Base-by-base conservation (phyloP, 2,329 filamentous ascomycete genomes). In the Penicillium corylophilum region DNA sequence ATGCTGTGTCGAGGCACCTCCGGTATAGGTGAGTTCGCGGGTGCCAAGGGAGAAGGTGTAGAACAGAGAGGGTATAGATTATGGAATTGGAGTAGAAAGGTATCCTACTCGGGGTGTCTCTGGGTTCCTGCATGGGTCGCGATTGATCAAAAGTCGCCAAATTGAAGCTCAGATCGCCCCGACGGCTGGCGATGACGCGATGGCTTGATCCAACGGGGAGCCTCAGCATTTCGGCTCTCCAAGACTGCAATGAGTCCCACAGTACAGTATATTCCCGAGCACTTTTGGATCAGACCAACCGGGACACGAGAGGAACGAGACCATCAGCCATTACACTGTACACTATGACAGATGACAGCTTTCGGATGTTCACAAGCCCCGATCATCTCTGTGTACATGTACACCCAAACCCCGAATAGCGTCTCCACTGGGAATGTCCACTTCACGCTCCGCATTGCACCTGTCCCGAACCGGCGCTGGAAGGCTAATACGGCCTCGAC, bases 141-240 rank as follows among this genome's bases (percentile, higher is more conserved):
- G 4, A 40, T 24, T n/a, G 23, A 39, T 3, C 13, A 12, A 20
- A 23, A 12, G 12, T 23, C 31, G 24, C 46, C 50, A 50, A 52
- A 56, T 57, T 50, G 45, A 53, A 43, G 45, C 44, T 53, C 56
- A 43, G 55, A 55, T 61, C 56, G 50, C 50, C 48, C 51, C 48
- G 47, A 50, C 40, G 31, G 5, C 41, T 39, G 12, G 33, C 49
- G 28, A 61, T 61, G 60, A 63, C 59, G 60, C 44, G 35, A 54
- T 59, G 42, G 53, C 36, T 51, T 36, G 42, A 36, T 57, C 52
- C 52, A 54, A 54, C 52, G 15, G 44, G 18, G 53, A 61, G 60
- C 55, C 59, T 61, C 59, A 61, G 36, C 23, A 31, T 26, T 29
- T 39, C 36, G 36, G 15, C 18, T 36, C 31, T 35, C n/a, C n/a